phyloP scores from a whole-genome alignment of 306 rosid genomes.

The Hylodesmum podocarpum region DNA sequence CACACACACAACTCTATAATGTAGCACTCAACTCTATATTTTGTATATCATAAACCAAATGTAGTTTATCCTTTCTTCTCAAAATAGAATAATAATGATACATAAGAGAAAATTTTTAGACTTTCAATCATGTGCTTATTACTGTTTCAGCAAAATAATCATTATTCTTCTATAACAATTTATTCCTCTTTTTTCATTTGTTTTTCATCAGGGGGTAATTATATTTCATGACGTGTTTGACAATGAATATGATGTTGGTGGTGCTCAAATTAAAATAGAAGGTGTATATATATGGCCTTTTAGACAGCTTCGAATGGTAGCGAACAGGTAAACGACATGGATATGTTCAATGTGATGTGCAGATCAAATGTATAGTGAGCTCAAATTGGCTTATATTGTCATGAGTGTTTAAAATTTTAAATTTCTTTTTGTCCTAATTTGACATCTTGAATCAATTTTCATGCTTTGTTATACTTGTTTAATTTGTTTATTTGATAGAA shows the following conservation, averaged over 20 bases:
- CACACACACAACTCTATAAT: neutral
- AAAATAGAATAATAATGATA: neutral
- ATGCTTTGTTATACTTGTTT: neutral
- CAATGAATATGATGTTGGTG: conserved; percentile 64
- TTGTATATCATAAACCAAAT: neutral
- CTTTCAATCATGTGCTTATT: neutral
- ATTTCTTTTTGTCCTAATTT: neutral
- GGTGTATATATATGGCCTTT: conserved; percentile 99
- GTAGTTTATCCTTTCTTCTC: conserved; percentile 11
- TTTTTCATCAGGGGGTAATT: conserved; percentile 68
- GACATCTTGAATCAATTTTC: conserved; percentile 17
- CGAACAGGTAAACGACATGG: conserved; percentile 63
- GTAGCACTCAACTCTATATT: neutral
- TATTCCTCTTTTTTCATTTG: conserved; percentile 17
- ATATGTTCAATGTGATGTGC: conserved; percentile 13
- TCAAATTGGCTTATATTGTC: neutral
- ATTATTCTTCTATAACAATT: neutral
- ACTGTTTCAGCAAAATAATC: conserved; percentile 14
- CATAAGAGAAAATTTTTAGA: neutral
- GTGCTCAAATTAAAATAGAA: conserved; percentile 85
- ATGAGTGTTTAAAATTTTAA: neutral
- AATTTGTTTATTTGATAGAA: conserved; percentile 9
- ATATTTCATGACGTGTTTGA: conserved; percentile 81
- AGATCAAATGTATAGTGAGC: conserved; percentile 11
- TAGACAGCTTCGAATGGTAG: conserved; percentile 94